These are phyloP conservation scores for Blastobotrys mokoenaii DNA, from an alignment of 805 yeast genomes.

Conservation along the genomic window DNA sequence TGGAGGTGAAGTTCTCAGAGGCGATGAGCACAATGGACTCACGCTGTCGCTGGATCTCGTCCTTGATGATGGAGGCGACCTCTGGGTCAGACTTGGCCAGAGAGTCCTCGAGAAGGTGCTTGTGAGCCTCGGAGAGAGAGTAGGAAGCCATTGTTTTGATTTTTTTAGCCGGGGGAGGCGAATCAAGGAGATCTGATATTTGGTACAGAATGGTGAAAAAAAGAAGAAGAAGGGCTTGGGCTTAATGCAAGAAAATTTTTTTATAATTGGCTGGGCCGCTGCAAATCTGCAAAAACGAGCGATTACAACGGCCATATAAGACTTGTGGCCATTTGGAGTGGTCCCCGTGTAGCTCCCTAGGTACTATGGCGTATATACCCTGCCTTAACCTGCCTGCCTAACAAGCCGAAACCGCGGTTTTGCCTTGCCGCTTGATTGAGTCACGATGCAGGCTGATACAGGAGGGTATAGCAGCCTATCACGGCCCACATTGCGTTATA, in stretches of 20 bases:
- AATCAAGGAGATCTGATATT: background rate
- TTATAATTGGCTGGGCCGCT: too few relatives aligned
- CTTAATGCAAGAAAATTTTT: background rate
- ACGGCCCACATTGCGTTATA: too few relatives aligned
- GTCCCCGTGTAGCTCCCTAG: too few relatives aligned
- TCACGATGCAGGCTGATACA: too few relatives aligned
- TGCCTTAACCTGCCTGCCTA: too few relatives aligned
- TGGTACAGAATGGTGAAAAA: conserved; percentile 2
- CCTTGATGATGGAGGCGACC: conserved; percentile 36
- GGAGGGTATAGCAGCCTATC: too few relatives aligned
- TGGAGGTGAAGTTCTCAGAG: conserved; percentile 94
- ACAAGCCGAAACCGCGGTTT: too few relatives aligned
- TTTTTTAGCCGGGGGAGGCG: background rate
- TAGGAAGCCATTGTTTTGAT: conserved; percentile 20
- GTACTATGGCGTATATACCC: too few relatives aligned
- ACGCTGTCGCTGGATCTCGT: conserved; percentile 86
- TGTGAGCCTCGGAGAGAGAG: conserved; percentile 27
- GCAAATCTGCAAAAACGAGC: too few relatives aligned
- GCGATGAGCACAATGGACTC: conserved; percentile 92
- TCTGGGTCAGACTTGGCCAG: conserved; percentile 31
- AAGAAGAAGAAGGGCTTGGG: background rate
- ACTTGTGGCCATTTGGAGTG: too few relatives aligned
- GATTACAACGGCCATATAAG: too few relatives aligned
- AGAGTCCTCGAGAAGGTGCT: conserved; percentile 24
- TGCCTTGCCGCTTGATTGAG: too few relatives aligned